phyloP scores from a whole-genome alignment of 2,329 filamentous ascomycete species.

The Xylariales sp. region DNA sequence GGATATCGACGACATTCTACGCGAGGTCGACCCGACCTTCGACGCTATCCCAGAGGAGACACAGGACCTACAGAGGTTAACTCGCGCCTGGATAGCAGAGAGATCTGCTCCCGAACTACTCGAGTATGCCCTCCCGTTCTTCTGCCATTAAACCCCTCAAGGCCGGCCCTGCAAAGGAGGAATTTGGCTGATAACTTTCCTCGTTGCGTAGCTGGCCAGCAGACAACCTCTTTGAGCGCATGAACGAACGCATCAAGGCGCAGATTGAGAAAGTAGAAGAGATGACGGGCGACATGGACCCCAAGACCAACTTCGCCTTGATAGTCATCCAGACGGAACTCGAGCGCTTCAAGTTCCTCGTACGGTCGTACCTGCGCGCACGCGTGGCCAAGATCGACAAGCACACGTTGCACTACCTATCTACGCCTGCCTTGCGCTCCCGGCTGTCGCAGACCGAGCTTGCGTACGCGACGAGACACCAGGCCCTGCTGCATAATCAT shows the following conservation, averaged over 20 bases:
- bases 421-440: slow-evolving; percentile 45
- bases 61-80: slow-evolving; percentile 81
- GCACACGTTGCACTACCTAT: slow-evolving; percentile 70
- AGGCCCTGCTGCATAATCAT: slow-evolving; percentile 77
- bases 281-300: slow-evolving; percentile 80
- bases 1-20: slow-evolving; percentile 78
- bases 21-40: slow-evolving; percentile 61
- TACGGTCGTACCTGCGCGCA: slow-evolving; percentile 76
- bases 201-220: slow-evolving; percentile 52
- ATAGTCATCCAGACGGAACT: slow-evolving; percentile 96
- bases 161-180: neutral
- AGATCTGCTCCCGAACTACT: slow-evolving; percentile 86
- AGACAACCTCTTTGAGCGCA: slow-evolving; percentile 72
- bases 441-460: slow-evolving; percentile 74
- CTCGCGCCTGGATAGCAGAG: slow-evolving; percentile 90
- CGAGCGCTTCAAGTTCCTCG: slow-evolving; percentile 86
- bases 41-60: slow-evolving; percentile 53
- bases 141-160: no score
- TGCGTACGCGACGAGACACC: slow-evolving; percentile 79
- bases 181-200: neutral
- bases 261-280: slow-evolving; percentile 70
- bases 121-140: slow-evolving; percentile 46
- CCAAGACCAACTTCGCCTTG: slow-evolving; percentile 85
- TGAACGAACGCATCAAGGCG: slow-evolving; percentile 65
- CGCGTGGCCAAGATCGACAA: slow-evolving; percentile 88